phyloP scores from a whole-genome alignment of 768 basidiomycete species.

The Hypsizygus marmoreus region DNA sequence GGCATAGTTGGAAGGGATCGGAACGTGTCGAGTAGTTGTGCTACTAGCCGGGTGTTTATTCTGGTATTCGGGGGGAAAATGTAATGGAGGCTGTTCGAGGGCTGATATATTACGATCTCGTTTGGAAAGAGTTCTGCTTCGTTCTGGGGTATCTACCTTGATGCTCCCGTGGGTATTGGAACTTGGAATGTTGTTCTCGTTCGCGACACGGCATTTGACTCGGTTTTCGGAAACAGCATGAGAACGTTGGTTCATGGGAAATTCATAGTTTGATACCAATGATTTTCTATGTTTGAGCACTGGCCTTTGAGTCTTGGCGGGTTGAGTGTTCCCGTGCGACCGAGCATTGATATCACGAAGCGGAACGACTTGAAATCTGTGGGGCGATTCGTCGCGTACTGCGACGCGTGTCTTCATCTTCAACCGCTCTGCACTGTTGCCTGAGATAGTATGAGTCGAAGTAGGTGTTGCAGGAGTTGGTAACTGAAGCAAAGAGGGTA shows the following conservation, averaged over 20 bases:
- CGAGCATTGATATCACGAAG: constrained; percentile 35
- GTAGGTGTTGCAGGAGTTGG: constrained; percentile 13
- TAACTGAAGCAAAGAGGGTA: constrained; percentile 18
- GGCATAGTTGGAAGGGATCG: neutral
- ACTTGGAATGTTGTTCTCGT: constrained; percentile 9
- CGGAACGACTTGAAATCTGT: constrained; percentile 45
- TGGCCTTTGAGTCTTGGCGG: neutral
- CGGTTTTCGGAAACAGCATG: no score
- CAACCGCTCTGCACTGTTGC: constrained; percentile 22
- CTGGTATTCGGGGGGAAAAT: neutral
- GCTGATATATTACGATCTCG: constrained; percentile 8
- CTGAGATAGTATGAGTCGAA: constrained; percentile 13
- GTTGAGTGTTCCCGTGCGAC: constrained; percentile 1
- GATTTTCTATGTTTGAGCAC: no score
- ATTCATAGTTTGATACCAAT: no score
- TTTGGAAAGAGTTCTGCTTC: constrained; percentile 5
- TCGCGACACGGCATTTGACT: no score
- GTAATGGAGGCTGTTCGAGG: neutral
- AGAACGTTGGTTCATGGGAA: no score
- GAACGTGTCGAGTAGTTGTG: neutral
- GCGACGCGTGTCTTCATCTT: constrained; percentile 49
- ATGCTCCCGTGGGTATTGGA: neutral
- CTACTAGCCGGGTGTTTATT: neutral
- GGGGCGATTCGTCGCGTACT: constrained; percentile 43
- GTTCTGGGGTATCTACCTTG: constrained; percentile 5